A percentile compares a stretch with the other conserved stretches of the same genome.
Conservation (phyloP, 2,329 filamentous ascomycete genomes). For the Blastomyces silverae region DNA sequence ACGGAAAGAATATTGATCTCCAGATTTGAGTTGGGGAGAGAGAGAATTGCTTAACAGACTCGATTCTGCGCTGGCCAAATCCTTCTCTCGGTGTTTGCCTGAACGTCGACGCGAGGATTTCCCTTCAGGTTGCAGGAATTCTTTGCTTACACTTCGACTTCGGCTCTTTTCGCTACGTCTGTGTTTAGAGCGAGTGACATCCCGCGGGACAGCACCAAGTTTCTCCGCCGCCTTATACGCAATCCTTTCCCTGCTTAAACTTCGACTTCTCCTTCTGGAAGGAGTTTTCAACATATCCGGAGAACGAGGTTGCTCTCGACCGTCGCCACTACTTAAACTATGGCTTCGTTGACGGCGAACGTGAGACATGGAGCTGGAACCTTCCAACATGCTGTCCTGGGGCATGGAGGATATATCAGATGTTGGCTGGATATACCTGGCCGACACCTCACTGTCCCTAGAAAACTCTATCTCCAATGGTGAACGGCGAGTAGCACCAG, state of each 20-base stretch:
- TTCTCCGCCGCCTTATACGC: conserved; percentile 65
- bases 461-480: conserved; percentile 89
- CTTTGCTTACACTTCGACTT: conserved; percentile 42
- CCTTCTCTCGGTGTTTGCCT: conserved; percentile 41
- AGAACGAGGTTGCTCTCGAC: conserved; percentile 10
- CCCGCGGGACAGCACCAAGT: conserved; percentile 48
- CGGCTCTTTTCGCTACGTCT: conserved; percentile 41
- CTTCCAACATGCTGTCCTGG: conserved; percentile 62
- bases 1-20: conserved; percentile 53
- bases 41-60: conserved; percentile 54
- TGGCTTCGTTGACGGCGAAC: conserved; percentile 48
- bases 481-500: conserved; percentile 59
- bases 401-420: conserved; percentile 86
- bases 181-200: conserved; percentile 40
- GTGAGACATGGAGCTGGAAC: conserved; percentile 42
- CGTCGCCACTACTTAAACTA: conserved; percentile 55
- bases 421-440: conserved; percentile 58
- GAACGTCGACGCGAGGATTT: conserved; percentile 11
- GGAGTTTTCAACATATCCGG: conserved; percentile 50
- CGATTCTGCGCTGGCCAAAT: conserved; percentile 52
- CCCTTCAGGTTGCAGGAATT: conserved; percentile 39
- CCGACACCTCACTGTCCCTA: conserved; percentile 60
- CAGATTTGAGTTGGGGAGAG: conserved; percentile 49
- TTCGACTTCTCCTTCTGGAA: conserved; percentile 49
- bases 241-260: conserved; percentile 56